Base-by-base conservation (phyloP, 2,329 filamentous ascomycete species). In the Fusarium albidum region DNA sequence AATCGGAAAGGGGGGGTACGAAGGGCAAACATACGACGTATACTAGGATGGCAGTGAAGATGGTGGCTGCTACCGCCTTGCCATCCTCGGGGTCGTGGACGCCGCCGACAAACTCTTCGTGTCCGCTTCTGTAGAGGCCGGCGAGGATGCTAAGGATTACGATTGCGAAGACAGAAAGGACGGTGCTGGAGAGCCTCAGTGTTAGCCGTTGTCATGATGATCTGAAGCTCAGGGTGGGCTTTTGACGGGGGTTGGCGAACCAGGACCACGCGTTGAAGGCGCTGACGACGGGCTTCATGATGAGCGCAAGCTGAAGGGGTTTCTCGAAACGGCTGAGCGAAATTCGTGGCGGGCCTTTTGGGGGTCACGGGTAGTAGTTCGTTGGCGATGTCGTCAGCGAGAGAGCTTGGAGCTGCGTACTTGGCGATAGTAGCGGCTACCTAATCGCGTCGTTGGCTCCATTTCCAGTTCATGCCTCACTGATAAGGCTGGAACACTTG, bases 181-280 rank as follows among this genome's bases (percentile, higher is more conserved):
- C 77, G 71, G 88, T 89, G 82, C 94, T 97, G 37, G 13, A 31
- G 29, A 57, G 34, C 39, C n/a, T 51, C 34, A 10, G 51, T 49
- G 62, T 70, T 66, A 70, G 69, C 60, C 47, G 49, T 40, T 40
- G 38, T 55, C 52, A 53, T 59, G 45, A 50, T 44, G 49, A 35
- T 32, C 37, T 34, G 38, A 42, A 59, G 51, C 32, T 21, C 21
- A 47, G 43, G 49, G 32, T 29, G 51, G 35, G 31, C 49, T n/a
- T n/a, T n/a, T n/a, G n/a, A n/a, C n/a, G n/a, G 40, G 62, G 41
- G 51, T 60, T 55, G 53, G 74, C 86, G 71, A 81, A 97, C 93
- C 93, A 96, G 80, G 88, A 91, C 92, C 93, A 97, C 70, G 93
- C 94, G 79, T 96, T 93, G 79, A 93, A 84, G 64, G 92, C 88